Percentiles rank a stretch among this genome's conserved stretches.
phyloP scores from a whole-genome alignment of 805 yeast genomes.

The Scheffersomyces spartinae region DNA sequence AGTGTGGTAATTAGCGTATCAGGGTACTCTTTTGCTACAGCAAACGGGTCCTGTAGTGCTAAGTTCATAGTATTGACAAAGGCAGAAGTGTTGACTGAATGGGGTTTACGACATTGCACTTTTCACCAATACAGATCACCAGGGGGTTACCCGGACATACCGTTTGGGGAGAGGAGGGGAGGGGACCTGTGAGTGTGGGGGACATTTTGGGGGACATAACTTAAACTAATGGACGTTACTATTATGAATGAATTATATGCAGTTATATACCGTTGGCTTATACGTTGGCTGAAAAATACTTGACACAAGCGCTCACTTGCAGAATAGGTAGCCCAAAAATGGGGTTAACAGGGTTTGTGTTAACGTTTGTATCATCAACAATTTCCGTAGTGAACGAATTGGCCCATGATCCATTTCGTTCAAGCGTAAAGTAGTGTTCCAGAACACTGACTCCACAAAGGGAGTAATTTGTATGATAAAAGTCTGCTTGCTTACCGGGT shows the following conservation, averaged over 20 bases:
- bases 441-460: constrained; percentile 61
- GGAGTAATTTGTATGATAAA: constrained; percentile 84
- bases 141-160: no score
- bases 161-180: no score
- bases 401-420: constrained; percentile 6
- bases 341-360: no score
- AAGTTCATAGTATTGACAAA: constrained; percentile 47
- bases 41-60: constrained; percentile 78
- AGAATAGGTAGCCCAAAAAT: constrained; percentile 48
- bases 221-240: not conserved
- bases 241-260: constrained; percentile 1
- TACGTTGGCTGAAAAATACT: no score
- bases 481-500: constrained; percentile 72
- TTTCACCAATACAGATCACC: not conserved
- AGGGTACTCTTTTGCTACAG: constrained; percentile 86
- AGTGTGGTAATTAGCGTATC: constrained; percentile 68
- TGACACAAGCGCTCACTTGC: no score
- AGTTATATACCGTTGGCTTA: no score
- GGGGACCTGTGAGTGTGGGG: no score
- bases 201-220: not conserved
- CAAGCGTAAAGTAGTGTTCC: constrained; percentile 29
- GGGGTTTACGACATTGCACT: not conserved
- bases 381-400: constrained; percentile 7
- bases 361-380: no score
- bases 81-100: constrained; percentile 1